Conservation (phyloP, 2,329 filamentous ascomycete species). For the Sclerotinia minor region DNA sequence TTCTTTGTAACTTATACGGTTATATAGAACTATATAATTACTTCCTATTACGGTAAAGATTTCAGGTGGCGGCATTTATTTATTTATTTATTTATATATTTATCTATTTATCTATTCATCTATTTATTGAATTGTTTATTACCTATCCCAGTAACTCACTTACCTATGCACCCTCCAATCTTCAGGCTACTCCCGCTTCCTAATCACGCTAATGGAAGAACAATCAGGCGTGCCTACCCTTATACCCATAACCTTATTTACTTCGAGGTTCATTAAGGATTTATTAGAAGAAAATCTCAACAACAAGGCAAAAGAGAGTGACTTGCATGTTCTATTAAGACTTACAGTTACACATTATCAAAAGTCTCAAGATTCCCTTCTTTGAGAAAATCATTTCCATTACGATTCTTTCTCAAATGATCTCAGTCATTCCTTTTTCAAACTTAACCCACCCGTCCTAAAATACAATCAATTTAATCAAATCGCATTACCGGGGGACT, state of each 20-base stretch:
- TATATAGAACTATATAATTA: no score
- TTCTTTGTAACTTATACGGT: no score
- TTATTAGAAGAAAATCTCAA: not conserved
- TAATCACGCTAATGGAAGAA: not conserved
- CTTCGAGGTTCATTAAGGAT: not conserved
- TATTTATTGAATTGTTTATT: no score
- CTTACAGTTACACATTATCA: not conserved
- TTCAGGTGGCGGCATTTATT: not conserved
- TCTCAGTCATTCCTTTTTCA: slow-evolving; percentile 3
- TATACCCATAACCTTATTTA: not conserved
- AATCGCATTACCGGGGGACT: slow-evolving; percentile 11
- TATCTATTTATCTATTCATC: no score
- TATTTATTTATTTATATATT: no score
- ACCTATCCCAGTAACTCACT: no score
- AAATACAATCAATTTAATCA: slow-evolving; percentile 21
- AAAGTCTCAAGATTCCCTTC: not conserved
- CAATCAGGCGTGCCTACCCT: no score
- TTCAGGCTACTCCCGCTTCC: not conserved
- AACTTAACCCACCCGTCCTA: not conserved
- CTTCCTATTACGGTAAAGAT: not conserved
- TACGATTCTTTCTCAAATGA: slow-evolving; percentile 5
- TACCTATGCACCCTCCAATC: not conserved
- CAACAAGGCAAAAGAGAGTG: not conserved
- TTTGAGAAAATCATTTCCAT: not conserved
- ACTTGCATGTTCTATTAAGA: not conserved